Evolutionary conservation across 2,329 filamentous ascomycete genomes (phyloP).

Genomic region (Cadophora luteo-olivacea): DNA sequence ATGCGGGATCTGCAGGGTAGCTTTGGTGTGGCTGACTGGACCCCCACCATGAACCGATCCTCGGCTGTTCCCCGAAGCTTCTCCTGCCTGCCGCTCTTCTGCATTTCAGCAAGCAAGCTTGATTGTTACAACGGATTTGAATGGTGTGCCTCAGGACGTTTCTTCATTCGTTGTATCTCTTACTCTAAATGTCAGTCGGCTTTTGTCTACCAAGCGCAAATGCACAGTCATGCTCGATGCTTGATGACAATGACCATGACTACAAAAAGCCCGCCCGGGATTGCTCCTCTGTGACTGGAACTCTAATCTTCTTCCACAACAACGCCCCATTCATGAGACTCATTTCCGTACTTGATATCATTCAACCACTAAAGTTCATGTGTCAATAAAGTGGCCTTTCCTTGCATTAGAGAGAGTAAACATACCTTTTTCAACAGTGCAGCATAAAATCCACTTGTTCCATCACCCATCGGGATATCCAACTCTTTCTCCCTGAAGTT

Average conservation of each 20-base stretch:
- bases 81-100: too few species aligned
- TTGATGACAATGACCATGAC: neutral
- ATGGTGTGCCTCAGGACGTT: neutral
- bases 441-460: constrained; percentile 59
- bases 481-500: constrained; percentile 70
- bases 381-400: neutral
- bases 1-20: too few species aligned
- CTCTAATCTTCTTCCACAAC: constrained; percentile 61
- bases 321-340: constrained; percentile 72
- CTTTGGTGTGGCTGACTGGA: neutral
- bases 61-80: neutral
- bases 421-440: constrained; percentile 60
- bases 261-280: neutral
- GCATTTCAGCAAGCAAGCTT: too few species aligned
- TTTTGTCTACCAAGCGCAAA: neutral
- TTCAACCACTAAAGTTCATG: constrained; percentile 55
- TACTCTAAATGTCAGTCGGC: neutral
- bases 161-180: neutral
- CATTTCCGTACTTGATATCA: constrained; percentile 77
- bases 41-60: neutral
- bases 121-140: neutral
- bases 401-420: too few species aligned
- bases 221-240: neutral
- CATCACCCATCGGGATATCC: constrained; percentile 63
- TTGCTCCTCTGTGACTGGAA: neutral